A percentile compares a stretch with the other conserved stretches of the same genome.
phyloP scores from a whole-genome alignment of 169 alveolate genomes.

The Babesia bigemina region DNA sequence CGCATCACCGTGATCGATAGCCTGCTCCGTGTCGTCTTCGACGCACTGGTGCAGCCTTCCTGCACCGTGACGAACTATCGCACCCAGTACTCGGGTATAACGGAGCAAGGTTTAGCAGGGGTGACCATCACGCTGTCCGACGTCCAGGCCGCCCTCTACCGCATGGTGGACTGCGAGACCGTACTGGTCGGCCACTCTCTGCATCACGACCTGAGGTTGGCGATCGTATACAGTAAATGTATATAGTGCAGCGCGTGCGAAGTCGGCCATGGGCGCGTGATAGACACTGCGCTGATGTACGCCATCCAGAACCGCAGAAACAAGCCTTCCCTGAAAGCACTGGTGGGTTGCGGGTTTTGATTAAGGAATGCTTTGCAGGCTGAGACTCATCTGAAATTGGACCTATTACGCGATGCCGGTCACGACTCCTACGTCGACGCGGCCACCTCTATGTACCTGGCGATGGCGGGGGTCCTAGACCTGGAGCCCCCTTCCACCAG shows the following conservation, averaged over 20 bases:
- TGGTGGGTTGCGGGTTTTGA: slow-evolving; percentile 7
- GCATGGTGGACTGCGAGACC: slow-evolving; percentile 52
- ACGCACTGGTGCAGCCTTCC: slow-evolving; percentile 64
- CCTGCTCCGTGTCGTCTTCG: slow-evolving; percentile 61
- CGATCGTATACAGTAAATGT: not conserved
- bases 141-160: slow-evolving; percentile 50
- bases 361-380: slow-evolving; percentile 21
- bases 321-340: slow-evolving; percentile 38
- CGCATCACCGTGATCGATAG: slow-evolving; percentile 68
- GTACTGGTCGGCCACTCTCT: slow-evolving; percentile 70
- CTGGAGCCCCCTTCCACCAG: not conserved
- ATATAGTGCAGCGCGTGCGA: slow-evolving; percentile 39
- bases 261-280: slow-evolving; percentile 47
- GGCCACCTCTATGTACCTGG: slow-evolving; percentile 63
- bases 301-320: slow-evolving; percentile 1
- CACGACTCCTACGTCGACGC: slow-evolving; percentile 74
- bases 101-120: slow-evolving; percentile 47
- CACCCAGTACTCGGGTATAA: slow-evolving; percentile 71
- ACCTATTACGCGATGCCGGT: slow-evolving; percentile 56
- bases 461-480: slow-evolving; percentile 51
- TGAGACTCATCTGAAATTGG: slow-evolving; percentile 52
- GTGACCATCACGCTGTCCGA: slow-evolving; percentile 59
- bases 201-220: slow-evolving; percentile 58
- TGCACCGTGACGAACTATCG: slow-evolving; percentile 59
- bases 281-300: slow-evolving; percentile 65